Conservation (phyloP, 208 protist genomes). For the Leishmania aethiopica region DNA sequence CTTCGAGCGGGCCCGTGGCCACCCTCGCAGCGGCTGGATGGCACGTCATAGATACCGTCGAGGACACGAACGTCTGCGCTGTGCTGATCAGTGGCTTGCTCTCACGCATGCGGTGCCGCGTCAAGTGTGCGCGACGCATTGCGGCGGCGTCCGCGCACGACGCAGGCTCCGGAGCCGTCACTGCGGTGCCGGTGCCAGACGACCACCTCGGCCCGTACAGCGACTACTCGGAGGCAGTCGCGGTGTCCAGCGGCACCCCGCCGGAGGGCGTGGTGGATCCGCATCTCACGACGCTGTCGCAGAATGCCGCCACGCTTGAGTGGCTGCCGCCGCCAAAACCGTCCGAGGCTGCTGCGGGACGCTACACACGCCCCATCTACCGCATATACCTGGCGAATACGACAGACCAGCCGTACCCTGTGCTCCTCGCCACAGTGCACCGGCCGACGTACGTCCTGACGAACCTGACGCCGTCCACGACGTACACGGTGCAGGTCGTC, state of each 20-base stretch:
- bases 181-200: constrained; percentile 1
- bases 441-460: constrained; percentile 46
- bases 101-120: constrained; percentile 78
- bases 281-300: constrained; percentile 54
- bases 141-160: background rate
- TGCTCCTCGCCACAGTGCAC: constrained; percentile 38
- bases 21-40: constrained; percentile 40
- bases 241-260: constrained; percentile 68
- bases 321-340: constrained; percentile 62
- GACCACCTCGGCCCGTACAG: constrained; percentile 48
- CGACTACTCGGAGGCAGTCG: constrained; percentile 74
- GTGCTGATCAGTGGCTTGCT: constrained; percentile 60
- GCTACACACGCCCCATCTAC: constrained; percentile 51
- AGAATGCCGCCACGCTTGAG: constrained; percentile 63
- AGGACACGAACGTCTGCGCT: constrained; percentile 67
- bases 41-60: constrained; percentile 77
- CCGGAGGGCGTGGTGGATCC: constrained; percentile 81
- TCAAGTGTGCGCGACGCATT: constrained; percentile 56
- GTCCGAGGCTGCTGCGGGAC: constrained; percentile 20
- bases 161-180: background rate
- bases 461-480: constrained; percentile 69
- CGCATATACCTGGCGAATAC: constrained; percentile 65
- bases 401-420: constrained; percentile 40
- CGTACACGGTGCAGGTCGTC: constrained; percentile 84
- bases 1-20: constrained; percentile 6